These are phyloP conservation scores for Borealophlyctis nickersoniae DNA, from an alignment of 192 early-diverging fungal genomes.

Conservation along the genomic window DNA sequence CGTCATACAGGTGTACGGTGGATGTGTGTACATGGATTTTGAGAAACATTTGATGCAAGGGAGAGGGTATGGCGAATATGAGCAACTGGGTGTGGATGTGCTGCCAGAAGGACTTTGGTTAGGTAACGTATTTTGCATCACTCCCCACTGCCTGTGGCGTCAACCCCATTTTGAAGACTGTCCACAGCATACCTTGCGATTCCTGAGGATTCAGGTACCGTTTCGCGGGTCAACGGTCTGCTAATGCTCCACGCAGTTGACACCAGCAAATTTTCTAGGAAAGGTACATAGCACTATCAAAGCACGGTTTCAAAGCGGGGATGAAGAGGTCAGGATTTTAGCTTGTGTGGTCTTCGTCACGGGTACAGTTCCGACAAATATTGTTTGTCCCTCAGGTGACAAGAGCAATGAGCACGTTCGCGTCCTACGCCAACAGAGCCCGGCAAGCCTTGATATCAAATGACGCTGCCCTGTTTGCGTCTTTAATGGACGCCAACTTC, in stretches of 20 bases:
- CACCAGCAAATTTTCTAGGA: neutral
- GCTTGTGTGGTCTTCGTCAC: too few relatives aligned
- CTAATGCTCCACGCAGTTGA: conserved; percentile 4
- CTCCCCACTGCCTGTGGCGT: too few relatives aligned
- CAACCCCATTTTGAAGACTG: too few relatives aligned
- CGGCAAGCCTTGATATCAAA: conserved; percentile 23
- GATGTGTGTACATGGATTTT: conserved; percentile 66
- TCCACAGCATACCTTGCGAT: conserved; percentile 53
- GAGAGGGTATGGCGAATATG: conserved; percentile 51
- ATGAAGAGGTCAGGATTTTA: conserved; percentile 50
- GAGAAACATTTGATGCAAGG: conserved; percentile 41
- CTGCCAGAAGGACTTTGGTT: conserved; percentile 44
- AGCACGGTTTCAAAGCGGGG: conserved; percentile 48
- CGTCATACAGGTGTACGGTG: conserved; percentile 62
- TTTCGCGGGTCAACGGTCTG: neutral
- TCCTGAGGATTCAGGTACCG: conserved; percentile 53
- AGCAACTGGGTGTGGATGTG: conserved; percentile 26
- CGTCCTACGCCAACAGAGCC: conserved; percentile 35
- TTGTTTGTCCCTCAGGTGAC: conserved; percentile 33
- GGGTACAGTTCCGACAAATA: neutral
- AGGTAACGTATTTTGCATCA: too few relatives aligned
- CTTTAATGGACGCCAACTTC: conserved; percentile 59
- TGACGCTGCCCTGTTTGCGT: conserved; percentile 36
- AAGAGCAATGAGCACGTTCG: conserved; percentile 52
- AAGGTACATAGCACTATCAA: conserved; percentile 56